Evolutionary conservation across 2,329 filamentous ascomycete genomes (phyloP).

Genomic region (Paraconiothyrium sp.): DNA sequence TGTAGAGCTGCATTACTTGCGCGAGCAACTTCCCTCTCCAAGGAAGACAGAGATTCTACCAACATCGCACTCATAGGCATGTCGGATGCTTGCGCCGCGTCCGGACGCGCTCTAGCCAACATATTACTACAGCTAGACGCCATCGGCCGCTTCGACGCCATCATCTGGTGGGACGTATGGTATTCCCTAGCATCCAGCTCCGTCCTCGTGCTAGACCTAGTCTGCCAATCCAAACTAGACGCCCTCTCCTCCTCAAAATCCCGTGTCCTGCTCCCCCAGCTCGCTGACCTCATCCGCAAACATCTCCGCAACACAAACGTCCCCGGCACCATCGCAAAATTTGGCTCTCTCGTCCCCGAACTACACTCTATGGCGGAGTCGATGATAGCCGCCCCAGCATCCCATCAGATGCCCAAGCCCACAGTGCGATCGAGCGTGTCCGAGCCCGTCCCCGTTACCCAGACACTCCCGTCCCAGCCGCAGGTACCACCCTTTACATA

Average conservation of each 20-base stretch:
- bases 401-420: not conserved
- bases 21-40: constrained; percentile 44
- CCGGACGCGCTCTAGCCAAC: constrained; percentile 46
- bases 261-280: constrained; percentile 44
- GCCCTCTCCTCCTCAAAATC: constrained; percentile 37
- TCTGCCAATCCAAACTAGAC: constrained; percentile 37
- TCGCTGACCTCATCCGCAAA: constrained; percentile 46
- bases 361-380: constrained; percentile 46
- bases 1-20: constrained; percentile 53
- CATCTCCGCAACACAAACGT: constrained; percentile 46
- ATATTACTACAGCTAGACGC: constrained; percentile 50
- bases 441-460: not conserved
- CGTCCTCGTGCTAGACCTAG: constrained; percentile 51
- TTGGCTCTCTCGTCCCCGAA: constrained; percentile 48
- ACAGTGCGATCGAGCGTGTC: constrained; percentile 5
- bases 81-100: constrained; percentile 51
- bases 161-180: constrained; percentile 55
- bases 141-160: constrained; percentile 51
- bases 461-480: constrained; percentile 17
- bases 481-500: constrained; percentile 29
- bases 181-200: constrained; percentile 51
- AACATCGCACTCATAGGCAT: constrained; percentile 43
- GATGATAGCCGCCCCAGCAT: constrained; percentile 21
- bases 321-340: constrained; percentile 52
- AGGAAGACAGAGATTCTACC: constrained; percentile 36